Conservation (phyloP, 352 stramenopile species). For the Globisporangium acanthophoron region DNA sequence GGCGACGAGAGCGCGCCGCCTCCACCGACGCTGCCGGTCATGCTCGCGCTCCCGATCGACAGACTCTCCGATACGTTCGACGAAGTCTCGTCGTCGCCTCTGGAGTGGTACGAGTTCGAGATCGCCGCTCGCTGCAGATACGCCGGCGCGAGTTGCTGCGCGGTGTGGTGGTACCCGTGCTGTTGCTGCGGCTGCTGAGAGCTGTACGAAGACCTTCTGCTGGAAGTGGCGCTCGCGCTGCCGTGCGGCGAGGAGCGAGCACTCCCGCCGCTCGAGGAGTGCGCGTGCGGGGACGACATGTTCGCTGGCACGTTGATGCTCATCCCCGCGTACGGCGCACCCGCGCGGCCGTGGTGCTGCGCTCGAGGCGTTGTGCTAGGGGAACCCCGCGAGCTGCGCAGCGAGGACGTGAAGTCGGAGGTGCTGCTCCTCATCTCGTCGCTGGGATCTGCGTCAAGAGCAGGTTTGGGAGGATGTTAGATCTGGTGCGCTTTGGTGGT, state of each 20-base stretch:
- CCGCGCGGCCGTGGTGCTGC: constrained; percentile 5
- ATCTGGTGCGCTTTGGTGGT: neutral
- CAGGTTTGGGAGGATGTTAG: neutral
- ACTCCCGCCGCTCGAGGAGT: constrained; percentile 18
- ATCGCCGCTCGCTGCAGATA: constrained; percentile 61
- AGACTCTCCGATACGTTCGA: constrained; percentile 55
- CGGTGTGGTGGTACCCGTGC: constrained; percentile 8
- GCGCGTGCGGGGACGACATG: constrained; percentile 22
- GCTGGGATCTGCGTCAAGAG: no score
- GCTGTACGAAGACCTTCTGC: constrained; percentile 21
- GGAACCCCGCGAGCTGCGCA: constrained; percentile 20
- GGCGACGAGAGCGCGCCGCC: constrained; percentile 27
- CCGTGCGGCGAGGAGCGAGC: constrained; percentile 31
- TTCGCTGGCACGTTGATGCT: constrained; percentile 37
- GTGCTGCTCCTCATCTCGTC: constrained; percentile 9
- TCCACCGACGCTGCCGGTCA: constrained; percentile 4
- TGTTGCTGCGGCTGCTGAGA: constrained; percentile 23
- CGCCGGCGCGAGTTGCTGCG: constrained; percentile 14
- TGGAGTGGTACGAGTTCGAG: constrained; percentile 54
- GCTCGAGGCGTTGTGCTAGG: constrained; percentile 16
- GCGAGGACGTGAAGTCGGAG: constrained; percentile 28
- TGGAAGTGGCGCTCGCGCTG: constrained; percentile 12
- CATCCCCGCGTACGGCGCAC: constrained; percentile 24
- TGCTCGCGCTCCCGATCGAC: constrained; percentile 19
- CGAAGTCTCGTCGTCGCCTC: constrained; percentile 51